Conservation (phyloP, 495 filamentous ascomycete genomes). For the Pseudevernia furfuracea region DNA sequence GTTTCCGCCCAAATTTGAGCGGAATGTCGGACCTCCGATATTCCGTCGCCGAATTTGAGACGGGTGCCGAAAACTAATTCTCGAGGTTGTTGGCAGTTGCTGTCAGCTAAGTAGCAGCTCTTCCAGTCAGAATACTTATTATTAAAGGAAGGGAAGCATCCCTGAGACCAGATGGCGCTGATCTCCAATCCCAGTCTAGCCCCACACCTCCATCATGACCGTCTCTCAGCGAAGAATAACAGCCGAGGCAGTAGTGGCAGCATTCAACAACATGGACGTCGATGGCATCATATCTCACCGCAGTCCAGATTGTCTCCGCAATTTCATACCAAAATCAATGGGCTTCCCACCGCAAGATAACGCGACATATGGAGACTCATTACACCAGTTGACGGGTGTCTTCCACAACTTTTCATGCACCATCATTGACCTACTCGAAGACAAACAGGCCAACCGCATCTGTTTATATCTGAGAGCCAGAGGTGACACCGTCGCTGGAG, state of each 20-base stretch:
- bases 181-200: background rate
- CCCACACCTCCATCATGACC: conserved; percentile 13
- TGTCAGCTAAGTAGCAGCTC: background rate
- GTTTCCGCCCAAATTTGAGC: background rate
- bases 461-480: conserved; percentile 25
- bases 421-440: conserved; percentile 25
- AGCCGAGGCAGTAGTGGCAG: conserved; percentile 22
- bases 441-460: conserved; percentile 20
- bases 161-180: background rate
- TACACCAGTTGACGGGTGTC: conserved; percentile 17
- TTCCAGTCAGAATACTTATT: background rate
- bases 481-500: conserved; percentile 23
- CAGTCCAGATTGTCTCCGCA: conserved; percentile 21
- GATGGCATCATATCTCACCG: conserved; percentile 24
- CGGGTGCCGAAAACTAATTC: background rate
- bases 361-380: conserved; percentile 17
- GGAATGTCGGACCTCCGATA: background rate
- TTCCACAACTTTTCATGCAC: conserved; percentile 27
- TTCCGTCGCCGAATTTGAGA: background rate
- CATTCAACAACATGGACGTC: conserved; percentile 28
- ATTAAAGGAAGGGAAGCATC: background rate
- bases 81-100: no score
- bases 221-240: conserved; percentile 21
- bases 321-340: conserved; percentile 24
- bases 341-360: conserved; percentile 21